Evolutionary conservation across 1,284 basidiomycete species (phyloP), one percentile per base, ranked within the genome.

Genomic region (Volvariella surrecta): DNA sequence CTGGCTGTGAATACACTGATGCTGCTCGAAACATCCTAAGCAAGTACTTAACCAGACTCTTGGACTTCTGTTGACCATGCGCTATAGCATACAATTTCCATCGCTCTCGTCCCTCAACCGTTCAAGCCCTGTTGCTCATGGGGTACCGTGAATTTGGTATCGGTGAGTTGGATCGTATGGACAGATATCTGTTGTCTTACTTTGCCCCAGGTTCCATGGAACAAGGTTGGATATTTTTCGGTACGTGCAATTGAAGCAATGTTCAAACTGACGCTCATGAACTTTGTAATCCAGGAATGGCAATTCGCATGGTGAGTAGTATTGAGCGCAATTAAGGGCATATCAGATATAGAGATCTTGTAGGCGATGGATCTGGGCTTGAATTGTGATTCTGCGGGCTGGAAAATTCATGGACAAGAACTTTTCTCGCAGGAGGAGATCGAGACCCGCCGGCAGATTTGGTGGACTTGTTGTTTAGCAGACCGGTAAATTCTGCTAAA

Each of bases 61-160:
- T 9, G 28, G 32, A 39, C 30, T 20, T 20, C 39, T 40, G 16
- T 3, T 16, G 11, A 20, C 21, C 21, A 44, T 19, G 20, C 17
- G 35, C n/a, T 45, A 4, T 34, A 86, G 83, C 76, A n/a, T 72
- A 73, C 49, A 68, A 78, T 10, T 78, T 81, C 45, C 79, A 84
- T 50, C 73, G 71, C 40, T 80, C 77, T 43, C 69, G 80, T 18
- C 73, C 78, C 30, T 78, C 81, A 2, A 84, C 82, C 0, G 83
- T 82, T 21, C 85, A 88, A 54, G 71, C 88, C 2, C 58, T 92
- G n/a, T 64, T 92, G 18, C 69, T 92, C 7, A 62, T 91, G 10
- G 85, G 86, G 1, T 79, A 87, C 57, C 74, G 88, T 8, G 88
- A 91, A 61, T 85, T 90, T 55, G 89, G 89, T 9, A 78, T 88